Evolutionary conservation across 371 early-diverging fungal species (phyloP), one percentile per base, ranked within the genome.

Genomic region (Sporodiniella umbellata): DNA sequence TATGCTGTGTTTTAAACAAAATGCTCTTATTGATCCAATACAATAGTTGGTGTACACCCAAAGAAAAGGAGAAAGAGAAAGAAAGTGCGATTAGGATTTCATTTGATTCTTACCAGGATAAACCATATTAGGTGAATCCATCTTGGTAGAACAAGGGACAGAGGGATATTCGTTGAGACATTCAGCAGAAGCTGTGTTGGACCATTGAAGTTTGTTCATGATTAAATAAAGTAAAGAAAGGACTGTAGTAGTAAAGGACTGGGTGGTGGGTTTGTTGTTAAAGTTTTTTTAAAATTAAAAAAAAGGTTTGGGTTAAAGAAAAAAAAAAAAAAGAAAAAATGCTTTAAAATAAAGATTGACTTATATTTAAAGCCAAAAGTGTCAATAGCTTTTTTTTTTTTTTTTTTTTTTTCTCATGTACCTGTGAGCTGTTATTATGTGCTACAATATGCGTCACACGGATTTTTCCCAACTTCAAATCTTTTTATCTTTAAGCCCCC

Each of bases 91-190:
- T 28, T 28, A 7, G 4, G 4, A 28, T 7, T 7, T 35, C 3
- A 35, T 35, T 4, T 0, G n/a, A 8, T 14, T 14, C 43, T 64
- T 64, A 70, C 70, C 64, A 49, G 64, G 60, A 55, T 60, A 57
- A 33, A 64, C 50, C 58, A 66, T 48, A 54, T 44, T 58, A 11
- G 67, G 33, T 47, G 66, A 67, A 40, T 40, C 40, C 7, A 40
- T 18, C 8, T 40, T 40, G 18, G 40, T 8, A 2, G 40, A 15
- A n/a, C n/a, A n/a, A 14, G 35, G 35, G 15, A 21, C 18, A 10
- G 40, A 21, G 21, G 40, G 40, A 19, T 40, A 40, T 40, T 40
- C 40, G 21, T 19, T 40, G 35, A 40, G 40, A 40, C 21, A 40
- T 40, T 40, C 40, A 40, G 35, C 14, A 31, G 38, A n/a, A n/a